These are phyloP conservation scores for Penicillium sp. DNA, from an alignment of 2,329 filamentous ascomycete genomes.

Conservation along the genomic window DNA sequence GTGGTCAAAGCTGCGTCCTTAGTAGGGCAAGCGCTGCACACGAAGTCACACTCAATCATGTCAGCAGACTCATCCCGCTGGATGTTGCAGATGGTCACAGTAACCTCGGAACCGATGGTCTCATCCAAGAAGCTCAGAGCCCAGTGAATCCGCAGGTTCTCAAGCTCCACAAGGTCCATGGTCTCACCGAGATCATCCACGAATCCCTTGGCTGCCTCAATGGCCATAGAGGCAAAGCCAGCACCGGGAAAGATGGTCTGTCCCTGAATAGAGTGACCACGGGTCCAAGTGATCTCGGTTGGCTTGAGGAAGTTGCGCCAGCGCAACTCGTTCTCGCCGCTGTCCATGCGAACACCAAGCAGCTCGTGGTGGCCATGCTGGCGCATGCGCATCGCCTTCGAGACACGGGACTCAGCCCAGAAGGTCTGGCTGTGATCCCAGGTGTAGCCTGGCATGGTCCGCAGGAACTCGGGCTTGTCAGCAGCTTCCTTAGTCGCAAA, in stretches of 20 bases:
- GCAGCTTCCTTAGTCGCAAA: not conserved
- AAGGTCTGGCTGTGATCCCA: conserved; percentile 48
- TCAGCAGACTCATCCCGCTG: not conserved
- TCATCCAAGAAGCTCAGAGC: conserved; percentile 11
- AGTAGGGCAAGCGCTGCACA: not conserved
- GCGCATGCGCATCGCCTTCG: conserved; percentile 41
- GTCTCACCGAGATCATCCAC: not conserved
- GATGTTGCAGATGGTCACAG: conserved; percentile 2
- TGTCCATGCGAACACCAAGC: conserved; percentile 17
- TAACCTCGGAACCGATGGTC: conserved; percentile 5
- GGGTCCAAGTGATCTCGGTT: conserved; percentile 24
- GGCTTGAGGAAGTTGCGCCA: conserved; percentile 27
- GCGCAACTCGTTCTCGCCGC: conserved; percentile 8
- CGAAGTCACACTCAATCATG: not conserved
- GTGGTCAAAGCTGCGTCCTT: not conserved
- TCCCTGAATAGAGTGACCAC: conserved; percentile 20
- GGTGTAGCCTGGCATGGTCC: conserved; percentile 42
- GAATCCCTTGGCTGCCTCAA: conserved; percentile 22
- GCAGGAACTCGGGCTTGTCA: not conserved
- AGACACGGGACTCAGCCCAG: conserved; percentile 46
- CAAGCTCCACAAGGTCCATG: conserved; percentile 16
- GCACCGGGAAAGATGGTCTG: conserved; percentile 26
- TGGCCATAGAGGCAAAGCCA: conserved; percentile 25
- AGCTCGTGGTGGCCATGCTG: conserved; percentile 23
- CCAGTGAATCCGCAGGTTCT: conserved; percentile 14